These are phyloP conservation scores for Comarum palustre DNA, from an alignment of 306 rosid genomes.

Conservation along the genomic window DNA sequence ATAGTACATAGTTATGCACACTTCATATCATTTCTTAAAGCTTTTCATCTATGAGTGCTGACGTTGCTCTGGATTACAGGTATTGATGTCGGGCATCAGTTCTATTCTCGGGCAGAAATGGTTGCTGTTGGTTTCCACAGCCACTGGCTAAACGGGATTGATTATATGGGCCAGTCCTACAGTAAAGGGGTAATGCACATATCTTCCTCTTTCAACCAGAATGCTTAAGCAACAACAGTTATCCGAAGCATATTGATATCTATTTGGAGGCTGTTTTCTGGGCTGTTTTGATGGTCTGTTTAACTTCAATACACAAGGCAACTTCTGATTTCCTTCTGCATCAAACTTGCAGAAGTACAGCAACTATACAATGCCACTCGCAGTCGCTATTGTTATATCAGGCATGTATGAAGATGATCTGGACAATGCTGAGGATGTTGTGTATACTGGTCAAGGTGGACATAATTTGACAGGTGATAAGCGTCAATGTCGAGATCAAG, in stretches of 20 bases:
- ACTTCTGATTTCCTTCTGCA: background rate
- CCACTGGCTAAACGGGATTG: conserved; percentile 96
- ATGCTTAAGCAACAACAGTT: background rate
- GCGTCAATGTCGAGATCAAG: conserved; percentile 75
- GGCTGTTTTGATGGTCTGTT: background rate
- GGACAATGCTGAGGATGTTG: conserved; percentile 88
- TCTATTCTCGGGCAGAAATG: conserved; percentile 98
- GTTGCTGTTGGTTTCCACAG: conserved; percentile 88
- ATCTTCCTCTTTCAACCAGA: background rate
- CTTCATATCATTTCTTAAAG: background rate
- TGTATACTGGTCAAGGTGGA: conserved; percentile 98
- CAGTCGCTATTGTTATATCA: conserved; percentile 84
- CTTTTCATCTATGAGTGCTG: conserved; percentile 12
- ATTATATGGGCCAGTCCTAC: conserved; percentile 66
- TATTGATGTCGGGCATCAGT: conserved; percentile 81
- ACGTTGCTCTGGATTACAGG: conserved; percentile 49
- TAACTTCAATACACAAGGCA: background rate
- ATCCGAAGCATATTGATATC: background rate
- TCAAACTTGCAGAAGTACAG: conserved; percentile 43
- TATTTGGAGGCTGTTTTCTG: background rate
- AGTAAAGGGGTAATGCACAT: conserved; percentile 56
- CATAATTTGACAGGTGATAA: conserved; percentile 80
- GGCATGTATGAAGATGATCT: conserved; percentile 96
- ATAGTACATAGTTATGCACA: background rate
- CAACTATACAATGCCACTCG: conserved; percentile 57